Evolutionary conservation across 805 yeast species (phyloP).

Genomic region (Komagataella pseudopastoris): DNA sequence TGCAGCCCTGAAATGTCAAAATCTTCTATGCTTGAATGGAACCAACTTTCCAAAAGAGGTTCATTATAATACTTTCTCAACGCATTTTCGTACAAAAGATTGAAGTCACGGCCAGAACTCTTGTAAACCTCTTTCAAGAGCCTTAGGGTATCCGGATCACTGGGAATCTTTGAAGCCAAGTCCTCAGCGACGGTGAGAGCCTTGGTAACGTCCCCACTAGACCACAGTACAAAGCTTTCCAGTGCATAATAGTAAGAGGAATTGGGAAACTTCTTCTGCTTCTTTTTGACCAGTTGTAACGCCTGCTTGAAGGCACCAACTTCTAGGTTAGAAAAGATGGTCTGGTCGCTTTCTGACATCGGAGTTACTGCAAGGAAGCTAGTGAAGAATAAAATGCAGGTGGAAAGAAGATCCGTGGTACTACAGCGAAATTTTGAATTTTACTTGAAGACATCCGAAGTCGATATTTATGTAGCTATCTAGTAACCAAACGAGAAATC

Average conservation of each 20-base stretch:
- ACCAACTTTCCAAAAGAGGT: slow-evolving; percentile 41
- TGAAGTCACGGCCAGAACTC: slow-evolving; percentile 23
- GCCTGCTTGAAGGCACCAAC: slow-evolving; percentile 44
- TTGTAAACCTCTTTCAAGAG: slow-evolving; percentile 32
- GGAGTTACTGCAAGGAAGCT: too few species aligned
- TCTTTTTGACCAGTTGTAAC: slow-evolving; percentile 28
- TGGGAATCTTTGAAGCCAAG: slow-evolving; percentile 26
- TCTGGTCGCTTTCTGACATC: neutral
- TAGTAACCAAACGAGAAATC: slow-evolving; percentile 25
- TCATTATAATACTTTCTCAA: slow-evolving; percentile 41
- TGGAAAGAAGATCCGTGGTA: neutral
- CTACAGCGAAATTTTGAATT: neutral
- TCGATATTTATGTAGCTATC: neutral
- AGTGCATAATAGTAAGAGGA: slow-evolving; percentile 39
- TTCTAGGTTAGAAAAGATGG: slow-evolving; percentile 28
- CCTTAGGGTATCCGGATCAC: slow-evolving; percentile 39
- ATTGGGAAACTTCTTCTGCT: slow-evolving; percentile 42
- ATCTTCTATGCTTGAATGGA: slow-evolving; percentile 31
- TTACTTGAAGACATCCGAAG: neutral
- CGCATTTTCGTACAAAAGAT: slow-evolving; percentile 42
- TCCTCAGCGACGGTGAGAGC: slow-evolving; percentile 19
- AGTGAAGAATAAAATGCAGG: neutral
- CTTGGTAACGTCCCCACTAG: slow-evolving; percentile 18
- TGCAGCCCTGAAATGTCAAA: slow-evolving; percentile 39
- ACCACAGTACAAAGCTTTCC: slow-evolving; percentile 19